Evolutionary conservation across 192 early-diverging fungal genomes (phyloP).

Genomic region (Backusella sp.): DNA sequence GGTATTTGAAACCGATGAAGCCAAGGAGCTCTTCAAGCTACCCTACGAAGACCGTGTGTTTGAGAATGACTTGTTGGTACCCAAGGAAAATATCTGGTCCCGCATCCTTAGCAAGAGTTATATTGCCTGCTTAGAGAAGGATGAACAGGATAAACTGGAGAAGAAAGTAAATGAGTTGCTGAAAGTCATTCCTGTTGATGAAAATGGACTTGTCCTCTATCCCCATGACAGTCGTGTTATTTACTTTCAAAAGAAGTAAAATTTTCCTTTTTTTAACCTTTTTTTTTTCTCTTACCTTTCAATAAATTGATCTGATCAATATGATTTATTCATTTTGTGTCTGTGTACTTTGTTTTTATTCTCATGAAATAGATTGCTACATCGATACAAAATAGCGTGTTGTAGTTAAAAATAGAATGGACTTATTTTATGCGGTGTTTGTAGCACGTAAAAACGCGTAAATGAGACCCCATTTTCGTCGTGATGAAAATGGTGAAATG

Average conservation of each 20-base stretch:
- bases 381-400: background rate
- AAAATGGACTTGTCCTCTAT: slow-evolving; percentile 10
- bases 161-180: slow-evolving; percentile 14
- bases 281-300: background rate
- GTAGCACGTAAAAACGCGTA: slow-evolving; percentile 1
- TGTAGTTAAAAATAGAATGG: background rate
- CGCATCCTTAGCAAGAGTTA: slow-evolving; percentile 40
- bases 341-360: background rate
- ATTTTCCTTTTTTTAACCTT: background rate
- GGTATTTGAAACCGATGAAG: slow-evolving; percentile 31
- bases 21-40: slow-evolving; percentile 23
- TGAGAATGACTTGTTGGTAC: slow-evolving; percentile 1
- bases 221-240: slow-evolving; percentile 15
- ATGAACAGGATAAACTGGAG: slow-evolving; percentile 14
- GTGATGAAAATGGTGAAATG: background rate
- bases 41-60: slow-evolving; percentile 17
- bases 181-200: slow-evolving; percentile 6
- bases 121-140: slow-evolving; percentile 24
- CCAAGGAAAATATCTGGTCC: slow-evolving; percentile 20
- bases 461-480: background rate
- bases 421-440: background rate
- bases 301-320: background rate
- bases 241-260: background rate
- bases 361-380: background rate
- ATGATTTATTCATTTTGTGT: background rate